phyloP scores from a whole-genome alignment of 768 basidiomycete species.

The Phlebiopsis gigantea region DNA sequence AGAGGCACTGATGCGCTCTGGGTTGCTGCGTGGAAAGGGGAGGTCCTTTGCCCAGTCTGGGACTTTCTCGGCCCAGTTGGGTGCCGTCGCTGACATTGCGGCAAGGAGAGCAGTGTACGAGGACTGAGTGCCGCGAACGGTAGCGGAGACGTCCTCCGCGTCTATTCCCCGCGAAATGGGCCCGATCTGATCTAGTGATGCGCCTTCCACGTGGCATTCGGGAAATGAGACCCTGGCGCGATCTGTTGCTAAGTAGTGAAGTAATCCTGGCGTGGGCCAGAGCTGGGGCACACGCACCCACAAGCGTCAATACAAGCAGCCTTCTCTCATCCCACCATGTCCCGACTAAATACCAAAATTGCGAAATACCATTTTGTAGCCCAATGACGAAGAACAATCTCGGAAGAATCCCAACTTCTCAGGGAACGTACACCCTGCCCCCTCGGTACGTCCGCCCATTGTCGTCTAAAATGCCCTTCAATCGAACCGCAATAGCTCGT shows the following conservation, averaged over 20 bases:
- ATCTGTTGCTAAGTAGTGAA: background rate
- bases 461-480: slow-evolving; percentile 51
- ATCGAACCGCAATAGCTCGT: slow-evolving; percentile 51
- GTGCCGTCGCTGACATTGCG: background rate
- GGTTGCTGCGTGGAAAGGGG: slow-evolving; percentile 15
- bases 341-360: background rate
- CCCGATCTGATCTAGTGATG: background rate
- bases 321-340: background rate
- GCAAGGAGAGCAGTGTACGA: background rate
- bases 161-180: background rate
- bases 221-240: background rate
- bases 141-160: background rate
- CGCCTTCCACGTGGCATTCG: background rate
- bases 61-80: slow-evolving; percentile 1
- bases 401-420: background rate
- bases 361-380: background rate
- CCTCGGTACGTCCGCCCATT: slow-evolving; percentile 44
- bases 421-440: slow-evolving; percentile 32
- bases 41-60: slow-evolving; percentile 17
- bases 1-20: slow-evolving; percentile 16
- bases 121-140: background rate
- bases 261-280: background rate
- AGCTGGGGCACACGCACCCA: slow-evolving; percentile 1
- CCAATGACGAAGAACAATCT: too few species aligned
- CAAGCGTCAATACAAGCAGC: background rate